Conservation (phyloP, 2,329 filamentous ascomycete species). For the Nigrograna mackinnonii region DNA sequence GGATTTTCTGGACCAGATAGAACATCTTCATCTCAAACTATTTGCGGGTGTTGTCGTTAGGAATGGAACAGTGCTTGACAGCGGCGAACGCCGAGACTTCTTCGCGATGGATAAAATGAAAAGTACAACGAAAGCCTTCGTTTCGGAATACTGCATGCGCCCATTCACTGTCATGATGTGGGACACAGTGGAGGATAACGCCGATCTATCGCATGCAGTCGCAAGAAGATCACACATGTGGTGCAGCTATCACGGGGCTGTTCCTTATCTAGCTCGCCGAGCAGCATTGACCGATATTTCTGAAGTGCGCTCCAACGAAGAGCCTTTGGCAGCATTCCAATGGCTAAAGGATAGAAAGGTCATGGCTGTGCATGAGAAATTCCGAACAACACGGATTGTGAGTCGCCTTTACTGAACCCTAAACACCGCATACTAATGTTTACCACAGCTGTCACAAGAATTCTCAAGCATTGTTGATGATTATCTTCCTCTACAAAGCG, state of each 20-base stretch:
- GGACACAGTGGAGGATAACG: slow-evolving; percentile 40
- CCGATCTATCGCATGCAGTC: slow-evolving; percentile 37
- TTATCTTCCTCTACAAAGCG: slow-evolving; percentile 27
- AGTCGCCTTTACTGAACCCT: slow-evolving; percentile 7
- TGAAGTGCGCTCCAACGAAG: slow-evolving; percentile 25
- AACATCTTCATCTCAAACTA: slow-evolving; percentile 24
- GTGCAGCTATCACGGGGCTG: slow-evolving; percentile 41
- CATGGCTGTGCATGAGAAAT: slow-evolving; percentile 40
- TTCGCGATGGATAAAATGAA: slow-evolving; percentile 45
- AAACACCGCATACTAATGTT: slow-evolving; percentile 3
- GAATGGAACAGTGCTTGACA: slow-evolving; percentile 38
- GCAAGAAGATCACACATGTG: slow-evolving; percentile 39
- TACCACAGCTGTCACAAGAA: slow-evolving; percentile 27
- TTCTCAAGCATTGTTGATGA: slow-evolving; percentile 35
- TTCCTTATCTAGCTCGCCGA: slow-evolving; percentile 29
- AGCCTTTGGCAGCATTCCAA: slow-evolving; percentile 41
- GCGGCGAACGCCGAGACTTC: slow-evolving; percentile 39
- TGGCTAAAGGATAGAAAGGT: slow-evolving; percentile 41
- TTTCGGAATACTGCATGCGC: slow-evolving; percentile 39
- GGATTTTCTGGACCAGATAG: slow-evolving; percentile 30
- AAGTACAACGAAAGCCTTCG: slow-evolving; percentile 39
- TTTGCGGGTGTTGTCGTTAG: slow-evolving; percentile 36
- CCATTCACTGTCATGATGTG: slow-evolving; percentile 43
- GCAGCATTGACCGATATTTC: slow-evolving; percentile 26
- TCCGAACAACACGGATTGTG: slow-evolving; percentile 31